Evolutionary conservation across 805 yeast species (phyloP), one percentile per base, ranked within the genome.

Genomic region (Wickerhamiella bombiphila): DNA sequence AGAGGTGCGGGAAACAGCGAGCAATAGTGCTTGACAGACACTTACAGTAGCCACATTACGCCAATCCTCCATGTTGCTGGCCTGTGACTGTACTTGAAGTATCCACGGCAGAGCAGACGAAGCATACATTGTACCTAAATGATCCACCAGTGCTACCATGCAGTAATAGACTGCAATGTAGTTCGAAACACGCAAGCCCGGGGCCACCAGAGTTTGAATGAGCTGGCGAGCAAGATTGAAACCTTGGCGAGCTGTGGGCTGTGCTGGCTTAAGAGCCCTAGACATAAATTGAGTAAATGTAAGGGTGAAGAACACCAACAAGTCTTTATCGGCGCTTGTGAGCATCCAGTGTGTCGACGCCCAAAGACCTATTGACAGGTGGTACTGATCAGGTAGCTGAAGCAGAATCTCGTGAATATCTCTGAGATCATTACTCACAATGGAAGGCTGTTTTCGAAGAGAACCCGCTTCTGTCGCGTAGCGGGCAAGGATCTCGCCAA

Each of bases 401-500:
- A 18, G 37, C 9, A 57, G 32, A 17, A 56, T 41, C 22, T 45
- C 46, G 15, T 40, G 40, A 4, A 55, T 40, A 32, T 45, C 50
- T 17, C 38, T 38, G 35, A 50, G 39, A 37, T 54, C 56, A 36
- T 43, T 44, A 3, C 44, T n/a, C 3, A 50, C 45, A 11, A 42
- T 14, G 3, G 45, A 38, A 2, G 38, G 32, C 13, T 28, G 29
- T 14, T 29, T 29, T 11, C 21, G 20, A 8, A n/a, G 15, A 21
- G 25, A 14, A 24, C 29, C 26, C n/a, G 11, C 8, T 7, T 16
- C 25, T 5, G 26, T 18, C 13, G 33, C 33, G 37, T 59, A 49
- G 29, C 51, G 41, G n/a, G 41, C 32, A 20, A 63, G 44, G 11
- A 85, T 61, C 41, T 80, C 93, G 21, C 72, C 69, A 15, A 85